Conservation (phyloP, 129 eudicot genomes). For the Pittosporum tobira region DNA sequence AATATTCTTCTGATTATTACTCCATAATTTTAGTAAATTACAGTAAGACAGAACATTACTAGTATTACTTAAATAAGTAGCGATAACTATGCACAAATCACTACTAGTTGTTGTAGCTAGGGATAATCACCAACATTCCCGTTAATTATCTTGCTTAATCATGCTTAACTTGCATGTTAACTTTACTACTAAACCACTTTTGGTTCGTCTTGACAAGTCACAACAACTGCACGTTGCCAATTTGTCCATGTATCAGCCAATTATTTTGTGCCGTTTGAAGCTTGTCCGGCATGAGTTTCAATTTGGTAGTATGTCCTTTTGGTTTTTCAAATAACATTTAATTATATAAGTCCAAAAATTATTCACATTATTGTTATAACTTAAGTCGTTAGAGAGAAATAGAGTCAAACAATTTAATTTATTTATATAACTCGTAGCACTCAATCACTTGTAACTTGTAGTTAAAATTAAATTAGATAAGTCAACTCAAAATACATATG, state of each 20-base stretch:
- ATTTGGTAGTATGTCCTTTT: too few species aligned
- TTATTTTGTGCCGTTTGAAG: background rate
- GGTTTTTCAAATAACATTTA: too few species aligned
- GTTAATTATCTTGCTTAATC: background rate
- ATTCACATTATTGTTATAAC: too few species aligned
- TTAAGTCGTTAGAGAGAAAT: too few species aligned
- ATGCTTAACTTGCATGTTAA: slow-evolving; percentile 15
- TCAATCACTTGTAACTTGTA: too few species aligned
- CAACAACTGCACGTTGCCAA: background rate
- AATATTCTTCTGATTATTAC: slow-evolving; percentile 2
- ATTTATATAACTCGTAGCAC: too few species aligned
- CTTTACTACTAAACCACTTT: background rate
- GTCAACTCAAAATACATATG: too few species aligned
- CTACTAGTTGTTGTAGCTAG: background rate
- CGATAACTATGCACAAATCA: background rate
- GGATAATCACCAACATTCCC: background rate
- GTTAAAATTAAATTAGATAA: too few species aligned
- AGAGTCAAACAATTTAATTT: too few species aligned
- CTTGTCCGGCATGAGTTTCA: too few species aligned
- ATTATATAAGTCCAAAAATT: too few species aligned
- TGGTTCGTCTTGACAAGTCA: background rate
- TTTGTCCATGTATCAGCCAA: background rate
- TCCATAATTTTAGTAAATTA: background rate
- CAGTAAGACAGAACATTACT: background rate
- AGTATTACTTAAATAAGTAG: slow-evolving; percentile 1